These are phyloP conservation scores for Termitomyces sp. DNA, from an alignment of 768 basidiomycete genomes.

Conservation along the genomic window DNA sequence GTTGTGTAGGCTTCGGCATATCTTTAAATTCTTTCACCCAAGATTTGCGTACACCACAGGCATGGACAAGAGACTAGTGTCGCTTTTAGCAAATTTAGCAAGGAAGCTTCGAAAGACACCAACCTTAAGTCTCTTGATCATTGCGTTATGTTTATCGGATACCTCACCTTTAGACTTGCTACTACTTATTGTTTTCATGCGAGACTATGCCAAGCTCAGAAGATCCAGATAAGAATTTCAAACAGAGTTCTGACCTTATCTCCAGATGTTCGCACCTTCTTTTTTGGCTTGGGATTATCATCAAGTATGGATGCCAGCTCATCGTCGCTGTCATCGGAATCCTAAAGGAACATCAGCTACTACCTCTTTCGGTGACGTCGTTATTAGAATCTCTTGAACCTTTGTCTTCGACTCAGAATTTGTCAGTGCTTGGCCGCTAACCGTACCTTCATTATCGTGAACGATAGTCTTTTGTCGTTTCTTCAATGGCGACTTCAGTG, in stretches of 20 bases:
- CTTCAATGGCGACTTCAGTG: background rate
- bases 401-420: background rate
- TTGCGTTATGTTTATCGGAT: slow-evolving; percentile 60
- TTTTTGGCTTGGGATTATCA: slow-evolving; percentile 41
- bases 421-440: background rate
- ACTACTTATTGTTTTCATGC: slow-evolving; percentile 19
- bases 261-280: slow-evolving; percentile 6
- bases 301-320: slow-evolving; percentile 57
- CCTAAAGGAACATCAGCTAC: slow-evolving; percentile 1
- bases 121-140: slow-evolving; percentile 72
- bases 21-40: slow-evolving; percentile 73
- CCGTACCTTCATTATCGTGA: background rate
- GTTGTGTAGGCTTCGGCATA: slow-evolving; percentile 47
- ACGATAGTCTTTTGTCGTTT: slow-evolving; percentile 11
- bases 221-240: background rate
- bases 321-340: slow-evolving; percentile 41
- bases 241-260: slow-evolving; percentile 16
- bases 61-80: slow-evolving; percentile 56
- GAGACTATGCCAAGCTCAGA: slow-evolving; percentile 8
- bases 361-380: background rate
- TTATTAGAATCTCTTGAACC: background rate
- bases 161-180: slow-evolving; percentile 21
- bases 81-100: background rate
- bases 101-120: slow-evolving; percentile 1
- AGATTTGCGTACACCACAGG: slow-evolving; percentile 71